These are phyloP conservation scores for Hymenochaete sp. DNA, from an alignment of 1,284 basidiomycete species.

Conservation along the genomic window DNA sequence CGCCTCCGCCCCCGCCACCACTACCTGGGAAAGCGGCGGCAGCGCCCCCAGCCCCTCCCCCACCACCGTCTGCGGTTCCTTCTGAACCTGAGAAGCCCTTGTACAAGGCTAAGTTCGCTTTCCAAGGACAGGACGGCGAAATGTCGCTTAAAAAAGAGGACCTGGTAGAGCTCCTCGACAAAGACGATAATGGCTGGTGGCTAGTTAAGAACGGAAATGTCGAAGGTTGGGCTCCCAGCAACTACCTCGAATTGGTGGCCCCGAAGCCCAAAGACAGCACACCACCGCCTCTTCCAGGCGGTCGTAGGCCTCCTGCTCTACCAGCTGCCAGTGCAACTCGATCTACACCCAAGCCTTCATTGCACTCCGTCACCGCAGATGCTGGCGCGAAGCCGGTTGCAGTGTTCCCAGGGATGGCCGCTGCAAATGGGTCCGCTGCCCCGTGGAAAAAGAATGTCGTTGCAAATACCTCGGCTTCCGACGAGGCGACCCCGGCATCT, in stretches of 20 bases:
- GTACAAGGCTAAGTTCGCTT: slow-evolving; percentile 85
- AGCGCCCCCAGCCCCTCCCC: slow-evolving; percentile 26
- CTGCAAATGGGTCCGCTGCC: slow-evolving; percentile 55
- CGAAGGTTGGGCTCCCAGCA: slow-evolving; percentile 94
- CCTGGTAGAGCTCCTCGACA: slow-evolving; percentile 84
- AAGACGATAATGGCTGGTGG: slow-evolving; percentile 97
- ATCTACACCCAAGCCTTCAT: slow-evolving; percentile 17
- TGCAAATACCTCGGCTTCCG: slow-evolving; percentile 26
- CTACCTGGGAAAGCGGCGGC: slow-evolving; percentile 17
- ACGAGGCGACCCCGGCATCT: slow-evolving; percentile 37
- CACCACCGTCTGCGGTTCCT: slow-evolving; percentile 31
- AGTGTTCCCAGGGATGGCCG: slow-evolving; percentile 63
- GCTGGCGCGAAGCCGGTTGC: slow-evolving; percentile 59
- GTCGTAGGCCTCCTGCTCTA: slow-evolving; percentile 31
- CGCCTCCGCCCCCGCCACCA: slow-evolving; percentile 23
- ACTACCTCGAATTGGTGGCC: slow-evolving; percentile 80
- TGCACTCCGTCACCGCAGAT: slow-evolving; percentile 43
- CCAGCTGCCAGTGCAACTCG: slow-evolving; percentile 36
- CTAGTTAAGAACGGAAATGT: slow-evolving; percentile 77
- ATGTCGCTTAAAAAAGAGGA: slow-evolving; percentile 89
- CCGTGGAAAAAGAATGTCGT: slow-evolving; percentile 61
- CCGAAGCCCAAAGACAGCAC: slow-evolving; percentile 45
- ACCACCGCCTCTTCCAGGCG: background rate
- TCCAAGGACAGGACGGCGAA: slow-evolving; percentile 87
- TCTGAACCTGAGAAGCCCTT: slow-evolving; percentile 60